phyloP scores from a whole-genome alignment of 768 basidiomycete species.

The Paxillus ammoniavirescens region DNA sequence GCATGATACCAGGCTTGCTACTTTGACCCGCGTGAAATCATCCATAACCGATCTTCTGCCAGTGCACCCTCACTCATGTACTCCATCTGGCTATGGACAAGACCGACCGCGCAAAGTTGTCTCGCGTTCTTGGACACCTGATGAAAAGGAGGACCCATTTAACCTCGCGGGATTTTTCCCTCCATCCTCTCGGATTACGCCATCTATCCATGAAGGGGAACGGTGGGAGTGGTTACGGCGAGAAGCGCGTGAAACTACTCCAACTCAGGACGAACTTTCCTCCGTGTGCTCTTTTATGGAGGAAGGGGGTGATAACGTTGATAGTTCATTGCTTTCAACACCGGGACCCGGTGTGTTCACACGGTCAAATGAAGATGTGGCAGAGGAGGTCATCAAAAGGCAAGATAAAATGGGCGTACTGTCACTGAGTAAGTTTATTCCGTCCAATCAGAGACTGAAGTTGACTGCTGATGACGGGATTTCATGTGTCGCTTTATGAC shows the following conservation, averaged over 20 bases:
- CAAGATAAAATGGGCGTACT: slow-evolving; percentile 54
- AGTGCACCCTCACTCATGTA: neutral
- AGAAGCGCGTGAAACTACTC: slow-evolving; percentile 23
- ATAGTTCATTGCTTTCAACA: slow-evolving; percentile 15
- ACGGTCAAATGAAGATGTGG: slow-evolving; percentile 32
- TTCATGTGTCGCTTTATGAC: slow-evolving; percentile 1
- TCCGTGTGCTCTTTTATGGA: slow-evolving; percentile 16
- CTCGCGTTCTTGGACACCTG: slow-evolving; percentile 19
- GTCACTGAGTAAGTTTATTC: slow-evolving; percentile 38
- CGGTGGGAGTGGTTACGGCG: slow-evolving; percentile 42
- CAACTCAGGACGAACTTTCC: neutral
- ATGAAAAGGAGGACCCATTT: slow-evolving; percentile 42
- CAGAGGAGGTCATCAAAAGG: slow-evolving; percentile 35
- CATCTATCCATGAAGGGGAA: slow-evolving; percentile 22
- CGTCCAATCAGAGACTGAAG: slow-evolving; percentile 1
- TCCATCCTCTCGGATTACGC: slow-evolving; percentile 18
- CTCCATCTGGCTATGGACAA: too few species aligned
- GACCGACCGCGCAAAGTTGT: neutral
- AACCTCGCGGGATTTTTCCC: slow-evolving; percentile 51
- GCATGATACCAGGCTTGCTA: neutral
- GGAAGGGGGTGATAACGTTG: slow-evolving; percentile 10
- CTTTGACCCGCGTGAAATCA: slow-evolving; percentile 4
- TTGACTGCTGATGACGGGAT: neutral
- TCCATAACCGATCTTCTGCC: slow-evolving; percentile 2
- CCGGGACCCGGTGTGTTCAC: slow-evolving; percentile 23